Base-by-base conservation (phyloP, 805 yeast genomes). In the Candida ipomoeae region DNA sequence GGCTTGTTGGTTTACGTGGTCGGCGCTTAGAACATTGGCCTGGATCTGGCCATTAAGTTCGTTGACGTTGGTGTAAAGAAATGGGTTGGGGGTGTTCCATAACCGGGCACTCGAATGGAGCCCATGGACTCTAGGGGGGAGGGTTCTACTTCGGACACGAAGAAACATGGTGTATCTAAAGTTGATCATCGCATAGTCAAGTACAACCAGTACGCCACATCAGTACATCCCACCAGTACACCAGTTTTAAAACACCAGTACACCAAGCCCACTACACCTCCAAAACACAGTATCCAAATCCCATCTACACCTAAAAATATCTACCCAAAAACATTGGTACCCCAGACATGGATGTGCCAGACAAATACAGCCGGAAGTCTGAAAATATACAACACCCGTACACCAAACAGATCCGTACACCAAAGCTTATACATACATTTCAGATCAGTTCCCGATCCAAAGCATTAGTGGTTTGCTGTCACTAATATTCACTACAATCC, bases 11-110 rank as follows among this genome's bases (percentile, higher is more conserved):
- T 53, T n/a, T n/a, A 44, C 46, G 13, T 47, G 34, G 20, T 33
- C 31, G 17, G 46, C 21, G 29, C 34, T 43, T 33, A 48, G 31
- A 10, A 52, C 41, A 29, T 40, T 21, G 15, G 32, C 23, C 35
- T 54, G 51, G 44, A 59, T 52, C 38, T 47, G 52, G 17, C 39
- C 21, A 6, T 45, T 37, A 48, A 60, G 50, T 4, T 57, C 55
- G n/a, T 49, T 17, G 32, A 46, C 57, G 17, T 44, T 51, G 17
- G 47, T 40, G 47, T 56, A 59, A 18, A 48, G 44, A 37, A 53
- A 57, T 32, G 55, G 50, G 49, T 49, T 41, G 7, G 17, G 1
- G 7, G n/a, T 8, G 6, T 10, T 38, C 21, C 31, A 15, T 7
- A 40, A n/a, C 15, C 43, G 43, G 20, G 34, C 43, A 11, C 21